Conservation (phyloP, 768 basidiomycete genomes). For the Amanita pallidorosea region DNA sequence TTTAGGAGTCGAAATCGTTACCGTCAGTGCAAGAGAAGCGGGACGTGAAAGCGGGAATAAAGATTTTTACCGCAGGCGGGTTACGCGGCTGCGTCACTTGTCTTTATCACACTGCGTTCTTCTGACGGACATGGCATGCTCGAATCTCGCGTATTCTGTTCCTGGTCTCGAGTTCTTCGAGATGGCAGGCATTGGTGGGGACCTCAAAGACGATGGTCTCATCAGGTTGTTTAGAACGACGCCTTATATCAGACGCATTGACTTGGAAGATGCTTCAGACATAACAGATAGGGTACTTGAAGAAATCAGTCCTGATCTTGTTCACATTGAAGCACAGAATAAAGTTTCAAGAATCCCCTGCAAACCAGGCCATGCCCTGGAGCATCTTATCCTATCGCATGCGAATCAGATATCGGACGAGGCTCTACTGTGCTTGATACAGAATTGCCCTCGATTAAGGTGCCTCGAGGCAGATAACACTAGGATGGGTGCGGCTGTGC, state of each 20-base stretch:
- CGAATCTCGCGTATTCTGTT: slow-evolving; percentile 57
- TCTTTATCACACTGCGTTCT: slow-evolving; percentile 59
- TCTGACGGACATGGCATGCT: slow-evolving; percentile 67
- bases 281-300: slow-evolving; percentile 66
- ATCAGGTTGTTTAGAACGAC: slow-evolving; percentile 58
- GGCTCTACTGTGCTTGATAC: slow-evolving; percentile 53
- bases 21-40: slow-evolving; percentile 51
- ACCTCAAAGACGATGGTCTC: slow-evolving; percentile 66
- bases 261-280: slow-evolving; percentile 75
- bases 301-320: slow-evolving; percentile 42
- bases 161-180: slow-evolving; percentile 73
- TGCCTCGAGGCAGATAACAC: slow-evolving; percentile 78
- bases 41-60: slow-evolving; percentile 47
- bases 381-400: slow-evolving; percentile 62
- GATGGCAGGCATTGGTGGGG: slow-evolving; percentile 61
- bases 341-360: slow-evolving; percentile 13
- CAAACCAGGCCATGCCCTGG: slow-evolving; percentile 56
- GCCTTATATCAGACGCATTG: slow-evolving; percentile 61
- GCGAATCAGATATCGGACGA: slow-evolving; percentile 55
- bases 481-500: slow-evolving; percentile 45
- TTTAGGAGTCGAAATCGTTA: slow-evolving; percentile 29
- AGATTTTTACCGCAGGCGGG: slow-evolving; percentile 40
- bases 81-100: slow-evolving; percentile 65
- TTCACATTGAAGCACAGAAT: not conserved
- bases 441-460: slow-evolving; percentile 46